Conservation (phyloP, 768 basidiomycete species). For the Symmetrospora coprosmae region DNA sequence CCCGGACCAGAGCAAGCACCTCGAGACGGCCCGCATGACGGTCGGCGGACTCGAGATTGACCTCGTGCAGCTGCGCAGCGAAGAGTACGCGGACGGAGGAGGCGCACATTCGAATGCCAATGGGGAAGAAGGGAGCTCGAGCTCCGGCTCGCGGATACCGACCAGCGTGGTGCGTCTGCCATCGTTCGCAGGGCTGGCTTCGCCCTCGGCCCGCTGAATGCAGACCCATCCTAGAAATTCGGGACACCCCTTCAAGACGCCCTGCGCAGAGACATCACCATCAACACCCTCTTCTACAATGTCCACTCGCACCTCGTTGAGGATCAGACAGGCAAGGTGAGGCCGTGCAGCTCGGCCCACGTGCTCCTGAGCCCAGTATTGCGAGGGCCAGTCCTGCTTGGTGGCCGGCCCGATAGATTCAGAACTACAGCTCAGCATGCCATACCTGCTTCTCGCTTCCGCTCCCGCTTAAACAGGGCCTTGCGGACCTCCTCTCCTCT, state of each 20-base stretch:
- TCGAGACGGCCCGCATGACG: slow-evolving; percentile 80
- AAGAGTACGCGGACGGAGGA: slow-evolving; percentile 56
- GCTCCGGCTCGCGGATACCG: slow-evolving; percentile 73
- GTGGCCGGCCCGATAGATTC: too few relatives aligned
- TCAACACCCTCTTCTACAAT: slow-evolving; percentile 93
- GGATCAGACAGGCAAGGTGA: slow-evolving; percentile 66
- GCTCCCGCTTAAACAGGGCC: slow-evolving; percentile 55
- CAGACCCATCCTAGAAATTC: slow-evolving; percentile 58
- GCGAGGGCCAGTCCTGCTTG: slow-evolving; percentile 21
- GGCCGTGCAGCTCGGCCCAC: background rate
- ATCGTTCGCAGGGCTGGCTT: background rate
- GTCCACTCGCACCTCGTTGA: slow-evolving; percentile 72
- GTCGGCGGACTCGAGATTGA: slow-evolving; percentile 72
- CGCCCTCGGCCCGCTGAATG: background rate
- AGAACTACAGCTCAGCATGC: too few relatives aligned
- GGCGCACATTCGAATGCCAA: too few relatives aligned
- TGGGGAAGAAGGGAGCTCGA: background rate
- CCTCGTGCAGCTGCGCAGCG: slow-evolving; percentile 73
- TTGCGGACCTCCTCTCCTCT: slow-evolving; percentile 55
- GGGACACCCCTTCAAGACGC: slow-evolving; percentile 90
- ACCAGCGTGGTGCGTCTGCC: slow-evolving; percentile 54
- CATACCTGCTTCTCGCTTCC: too few relatives aligned
- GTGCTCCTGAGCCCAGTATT: background rate
- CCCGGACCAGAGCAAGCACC: slow-evolving; percentile 92
- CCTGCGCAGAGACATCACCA: slow-evolving; percentile 75